Evolutionary conservation across 2,329 filamentous ascomycete genomes (phyloP).

Genomic region (Colletotrichum karsti): DNA sequence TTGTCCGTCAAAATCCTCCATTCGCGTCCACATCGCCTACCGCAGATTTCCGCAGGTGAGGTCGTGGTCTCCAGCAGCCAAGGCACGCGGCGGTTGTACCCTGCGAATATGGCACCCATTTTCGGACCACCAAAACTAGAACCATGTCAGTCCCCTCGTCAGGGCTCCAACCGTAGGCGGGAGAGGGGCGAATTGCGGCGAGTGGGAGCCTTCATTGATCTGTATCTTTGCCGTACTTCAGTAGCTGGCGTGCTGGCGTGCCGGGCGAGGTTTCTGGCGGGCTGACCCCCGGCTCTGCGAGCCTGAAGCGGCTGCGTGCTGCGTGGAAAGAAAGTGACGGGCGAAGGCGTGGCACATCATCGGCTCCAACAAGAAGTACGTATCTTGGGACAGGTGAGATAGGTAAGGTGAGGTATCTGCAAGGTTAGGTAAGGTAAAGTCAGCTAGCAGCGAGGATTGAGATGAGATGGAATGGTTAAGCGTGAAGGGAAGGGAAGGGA

Average conservation of each 20-base stretch:
- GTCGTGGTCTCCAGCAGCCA: conserved; percentile 21
- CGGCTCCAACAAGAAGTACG: neutral
- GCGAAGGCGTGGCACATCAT: conserved; percentile 1
- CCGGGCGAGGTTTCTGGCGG: neutral
- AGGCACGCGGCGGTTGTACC: conserved; percentile 7
- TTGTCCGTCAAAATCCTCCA: neutral
- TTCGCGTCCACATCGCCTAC: conserved; percentile 15
- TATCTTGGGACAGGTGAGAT: neutral
- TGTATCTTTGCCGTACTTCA: conserved; percentile 3
- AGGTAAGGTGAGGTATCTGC: neutral
- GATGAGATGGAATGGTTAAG: conserved; percentile 29
- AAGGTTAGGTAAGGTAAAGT: neutral
- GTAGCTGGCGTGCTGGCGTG: too few species aligned
- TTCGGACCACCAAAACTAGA: conserved; percentile 13
- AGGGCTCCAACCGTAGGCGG: neutral
- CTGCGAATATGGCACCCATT: conserved; percentile 5
- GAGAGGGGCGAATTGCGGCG: conserved; percentile 11
- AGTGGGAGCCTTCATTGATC: conserved; percentile 22
- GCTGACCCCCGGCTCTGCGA: neutral
- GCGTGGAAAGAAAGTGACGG: neutral
- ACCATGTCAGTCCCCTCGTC: neutral
- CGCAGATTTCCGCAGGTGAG: conserved; percentile 16
- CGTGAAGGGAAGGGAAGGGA: too few species aligned
- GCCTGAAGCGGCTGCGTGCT: neutral
- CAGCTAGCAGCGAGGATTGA: conserved; percentile 6